Conservation (phyloP, 1,284 basidiomycete genomes). For the Pholiota adiposa region DNA sequence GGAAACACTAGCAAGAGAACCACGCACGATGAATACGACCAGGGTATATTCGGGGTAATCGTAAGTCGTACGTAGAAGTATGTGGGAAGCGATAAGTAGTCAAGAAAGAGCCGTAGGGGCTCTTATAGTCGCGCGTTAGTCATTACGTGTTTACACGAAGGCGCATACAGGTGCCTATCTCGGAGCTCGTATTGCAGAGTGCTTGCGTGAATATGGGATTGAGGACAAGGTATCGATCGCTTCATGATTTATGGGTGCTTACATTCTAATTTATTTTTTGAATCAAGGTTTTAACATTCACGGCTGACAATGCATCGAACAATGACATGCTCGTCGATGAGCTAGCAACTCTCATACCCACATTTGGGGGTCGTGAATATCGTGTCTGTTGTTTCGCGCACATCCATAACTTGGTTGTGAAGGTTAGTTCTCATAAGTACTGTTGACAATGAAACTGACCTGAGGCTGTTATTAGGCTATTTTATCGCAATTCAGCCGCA, state of each 20-base stretch:
- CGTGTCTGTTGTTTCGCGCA: conserved; percentile 22
- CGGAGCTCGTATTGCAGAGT: conserved; percentile 3
- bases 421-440: conserved; percentile 1
- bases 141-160: too few species aligned
- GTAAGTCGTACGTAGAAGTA: too few species aligned
- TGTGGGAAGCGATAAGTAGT: too few species aligned
- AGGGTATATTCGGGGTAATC: too few species aligned
- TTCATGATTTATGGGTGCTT: not conserved
- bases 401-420: conserved; percentile 22
- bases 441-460: too few species aligned
- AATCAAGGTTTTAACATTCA: conserved; percentile 7
- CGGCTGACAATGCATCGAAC: conserved; percentile 23
- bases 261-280: not conserved
- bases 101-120: too few species aligned
- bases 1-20: too few species aligned
- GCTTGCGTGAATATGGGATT: conserved; percentile 2
- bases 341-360: conserved; percentile 6
- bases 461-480: conserved; percentile 1
- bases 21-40: too few species aligned
- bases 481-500: not conserved
- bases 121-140: too few species aligned
- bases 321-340: conserved; percentile 18
- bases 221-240: not conserved
- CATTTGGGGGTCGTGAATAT: conserved; percentile 6
- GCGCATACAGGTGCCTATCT: conserved; percentile 4